Base-by-base conservation (phyloP, 352 stramenopile genomes). In the Elongisporangium undulatum region DNA sequence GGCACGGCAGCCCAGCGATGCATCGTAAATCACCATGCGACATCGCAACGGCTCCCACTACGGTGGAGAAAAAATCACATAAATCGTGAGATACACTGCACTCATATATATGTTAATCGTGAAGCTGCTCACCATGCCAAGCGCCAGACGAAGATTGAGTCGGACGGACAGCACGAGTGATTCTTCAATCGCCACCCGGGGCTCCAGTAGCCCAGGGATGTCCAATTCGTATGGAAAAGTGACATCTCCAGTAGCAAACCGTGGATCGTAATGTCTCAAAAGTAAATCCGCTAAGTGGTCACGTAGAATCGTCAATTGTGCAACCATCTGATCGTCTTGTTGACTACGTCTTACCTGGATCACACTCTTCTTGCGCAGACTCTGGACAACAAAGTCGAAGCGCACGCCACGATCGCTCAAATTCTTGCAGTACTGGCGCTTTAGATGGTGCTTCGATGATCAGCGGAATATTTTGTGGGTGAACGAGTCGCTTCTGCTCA, bases 221-320 rank as follows among this genome's bases (percentile, higher is more conserved):
- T 58, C 19, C 7, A 85, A 39, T n/a, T 79, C 66, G 0, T 67
- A 75, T 1, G 74, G 68, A 62, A 89, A 89, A 1, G 82, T 90
- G 2, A 66, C 60, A 8, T 82, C 71, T 0, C 66, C 61, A 0
- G 60, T 53, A 3, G 38, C 58, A 29, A 81, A 87, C 1, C 79
- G 76, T 7, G 79, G 73, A 49, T 92, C 79, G 45, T 92, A 92
- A 58, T 75, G 84, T 60, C 83, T 87, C 51, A 90, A 56, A 34
- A 90, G 53, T 16, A 69, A 55, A 4, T 82, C 68, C 64, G 20
- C 23, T 59, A 3, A 55, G 10, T n/a, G 22, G 19, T n/a, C 1
- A n/a, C 0, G 16, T 16, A 17, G 45, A 20, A 0, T 51, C 12
- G 20, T 52, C 3, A 7, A 52, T 22, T 24, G 19, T 10, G 21